Evolutionary conservation across 1,284 basidiomycete genomes (phyloP), one percentile per base, ranked within the genome.

Genomic region (Marasmius fiardii): DNA sequence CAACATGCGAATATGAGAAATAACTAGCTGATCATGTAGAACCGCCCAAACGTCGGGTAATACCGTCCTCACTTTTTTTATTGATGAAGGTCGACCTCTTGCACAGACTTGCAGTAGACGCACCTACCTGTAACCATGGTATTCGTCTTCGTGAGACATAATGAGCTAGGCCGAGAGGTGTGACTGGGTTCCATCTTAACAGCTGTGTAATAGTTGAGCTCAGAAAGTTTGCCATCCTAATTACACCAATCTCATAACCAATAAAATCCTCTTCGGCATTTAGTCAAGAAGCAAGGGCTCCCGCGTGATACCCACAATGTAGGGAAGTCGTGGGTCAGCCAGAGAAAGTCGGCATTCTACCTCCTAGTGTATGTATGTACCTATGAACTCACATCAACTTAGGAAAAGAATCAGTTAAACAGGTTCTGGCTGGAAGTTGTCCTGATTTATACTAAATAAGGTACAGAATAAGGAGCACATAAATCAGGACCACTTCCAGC

Each of bases 171-270:
- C 71, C 72, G 50, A 77, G 55, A 31, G 75, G 74, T 14, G 69
- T 63, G n/a, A 73, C 68, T n/a, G 75, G 76, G 59, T 76, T 71
- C 77, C 76, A 78, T 51, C 76, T 65, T 6, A 78, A 61, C 31
- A 71, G 66, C 65, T 73, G 57, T 51, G 34, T 58, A 51, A 37
- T 56, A 59, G 24, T 51, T 26, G 31, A 56, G 23, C 18, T 23
- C 11, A 0, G 53, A 48, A 10, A 50, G 55, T 20, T 34, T 34
- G 18, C 10, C 14, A 12, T 34, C 43, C 26, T 26, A 33, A 14
- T 20, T 4, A 35, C 21, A 52, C 45, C 12, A 21, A 69, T 65
- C 58, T 74, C 74, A 59, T 66, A 70, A 54, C 72, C 72, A 28
- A 76, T 60, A 43, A 67, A 70, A 49, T 72, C 65, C 66, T 70